Percentiles rank a stretch among this genome's conserved stretches.
These are phyloP conservation scores for Elsinoe arachidis DNA, from an alignment of 2,329 filamentous ascomycete species.

Conservation along the genomic window DNA sequence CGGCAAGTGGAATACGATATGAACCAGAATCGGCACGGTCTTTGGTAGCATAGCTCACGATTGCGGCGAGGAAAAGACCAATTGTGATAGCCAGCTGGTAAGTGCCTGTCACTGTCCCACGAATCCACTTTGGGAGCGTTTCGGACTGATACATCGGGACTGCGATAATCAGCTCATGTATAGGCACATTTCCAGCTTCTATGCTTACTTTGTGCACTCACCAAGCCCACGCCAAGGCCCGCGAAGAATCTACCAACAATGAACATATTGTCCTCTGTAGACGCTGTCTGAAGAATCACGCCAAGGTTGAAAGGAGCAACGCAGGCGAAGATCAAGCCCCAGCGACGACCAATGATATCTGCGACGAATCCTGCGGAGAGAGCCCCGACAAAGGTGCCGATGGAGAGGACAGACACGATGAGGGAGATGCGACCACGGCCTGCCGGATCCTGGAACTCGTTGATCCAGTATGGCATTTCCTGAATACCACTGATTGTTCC, in stretches of 20 bases:
- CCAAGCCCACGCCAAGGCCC: conserved; percentile 24
- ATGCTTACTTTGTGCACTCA: conserved; percentile 54
- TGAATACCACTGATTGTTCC: conserved; percentile 17
- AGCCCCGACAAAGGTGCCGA: conserved; percentile 20
- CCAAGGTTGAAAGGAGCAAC: conserved; percentile 16
- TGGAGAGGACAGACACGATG: conserved; percentile 20
- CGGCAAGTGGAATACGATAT: conserved; percentile 63
- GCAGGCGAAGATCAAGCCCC: conserved; percentile 51
- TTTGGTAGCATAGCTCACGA: conserved; percentile 60
- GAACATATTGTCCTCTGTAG: conserved; percentile 16
- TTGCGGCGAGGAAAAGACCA: conserved; percentile 62
- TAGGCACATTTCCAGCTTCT: no score
- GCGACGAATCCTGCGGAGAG: conserved; percentile 54
- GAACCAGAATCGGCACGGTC: conserved; percentile 43
- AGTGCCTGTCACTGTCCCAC: conserved; percentile 63
- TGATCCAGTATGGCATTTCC: conserved; percentile 16
- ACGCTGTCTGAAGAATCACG: conserved; percentile 18
- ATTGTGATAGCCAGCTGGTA: conserved; percentile 75
- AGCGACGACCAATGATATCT: conserved; percentile 61
- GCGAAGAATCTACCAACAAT: conserved; percentile 18
- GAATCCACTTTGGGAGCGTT: conserved; percentile 62
- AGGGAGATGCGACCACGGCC: conserved; percentile 15
- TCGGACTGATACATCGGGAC: conserved; percentile 76
- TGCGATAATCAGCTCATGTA: neutral
- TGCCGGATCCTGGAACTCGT: conserved; percentile 13